Conservation (phyloP, 179 eudicot genomes). For the Gypsophila paniculata region DNA sequence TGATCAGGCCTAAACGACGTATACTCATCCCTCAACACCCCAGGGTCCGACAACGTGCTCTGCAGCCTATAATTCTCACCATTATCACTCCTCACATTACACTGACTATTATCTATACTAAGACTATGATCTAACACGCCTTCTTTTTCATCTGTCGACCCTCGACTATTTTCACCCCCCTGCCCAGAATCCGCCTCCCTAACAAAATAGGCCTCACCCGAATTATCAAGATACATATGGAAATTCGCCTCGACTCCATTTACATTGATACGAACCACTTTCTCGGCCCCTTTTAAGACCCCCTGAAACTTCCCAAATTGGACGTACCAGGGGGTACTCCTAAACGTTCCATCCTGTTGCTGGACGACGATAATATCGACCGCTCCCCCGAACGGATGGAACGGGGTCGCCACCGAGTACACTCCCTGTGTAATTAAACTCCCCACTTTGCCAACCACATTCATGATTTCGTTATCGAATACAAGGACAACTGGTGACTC, state of each 20-base stretch:
- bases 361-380: constrained; percentile 90
- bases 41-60: constrained; percentile 35
- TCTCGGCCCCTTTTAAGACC: constrained; percentile 90
- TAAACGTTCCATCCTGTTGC: constrained; percentile 82
- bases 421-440: constrained; percentile 83
- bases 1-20: constrained; percentile 38
- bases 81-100: constrained; percentile 28
- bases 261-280: constrained; percentile 66
- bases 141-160: constrained; percentile 34
- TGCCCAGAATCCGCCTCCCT: constrained; percentile 51
- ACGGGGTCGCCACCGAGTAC: constrained; percentile 93
- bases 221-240: constrained; percentile 89
- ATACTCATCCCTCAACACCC: constrained; percentile 44
- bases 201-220: constrained; percentile 92
- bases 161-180: constrained; percentile 33
- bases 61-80: constrained; percentile 34
- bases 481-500: too few relatives aligned
- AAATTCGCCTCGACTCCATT: constrained; percentile 84
- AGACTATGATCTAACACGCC: constrained; percentile 29
- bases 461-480: constrained; percentile 44
- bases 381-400: constrained; percentile 98
- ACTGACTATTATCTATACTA: constrained; percentile 32
- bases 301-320: constrained; percentile 98
- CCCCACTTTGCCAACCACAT: constrained; percentile 77
- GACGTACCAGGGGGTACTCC: constrained; percentile 95